Percentiles rank a stretch among this genome's conserved stretches.
phyloP scores from a whole-genome alignment of 495 filamentous ascomycete genomes.

The Annulohypoxylon maeteangense region DNA sequence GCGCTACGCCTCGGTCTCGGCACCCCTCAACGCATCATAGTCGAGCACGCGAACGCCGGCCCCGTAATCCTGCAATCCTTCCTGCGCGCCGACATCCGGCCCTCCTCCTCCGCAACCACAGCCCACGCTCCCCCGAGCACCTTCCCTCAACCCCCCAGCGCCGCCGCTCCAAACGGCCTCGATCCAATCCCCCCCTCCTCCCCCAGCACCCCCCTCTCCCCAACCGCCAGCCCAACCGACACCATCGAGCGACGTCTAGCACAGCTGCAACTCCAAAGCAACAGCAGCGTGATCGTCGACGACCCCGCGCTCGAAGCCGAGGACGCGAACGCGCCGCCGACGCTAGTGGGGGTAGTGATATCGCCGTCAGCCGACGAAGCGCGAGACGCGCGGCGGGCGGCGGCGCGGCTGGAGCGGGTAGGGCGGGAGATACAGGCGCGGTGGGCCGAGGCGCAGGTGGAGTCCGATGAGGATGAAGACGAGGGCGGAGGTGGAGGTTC shows the following conservation, averaged over 20 bases:
- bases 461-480: neutral
- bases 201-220: neutral
- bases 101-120: neutral
- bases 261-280: slow-evolving; percentile 28
- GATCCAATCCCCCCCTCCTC: neutral
- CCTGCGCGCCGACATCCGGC: slow-evolving; percentile 38
- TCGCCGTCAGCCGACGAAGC: slow-evolving; percentile 42
- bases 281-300: slow-evolving; percentile 7
- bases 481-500: neutral
- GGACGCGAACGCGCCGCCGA: slow-evolving; percentile 41
- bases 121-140: neutral
- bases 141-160: slow-evolving; percentile 8
- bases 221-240: slow-evolving; percentile 6
- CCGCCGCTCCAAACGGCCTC: neutral
- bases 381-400: slow-evolving; percentile 48
- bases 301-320: slow-evolving; percentile 10
- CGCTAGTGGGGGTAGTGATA: slow-evolving; percentile 50
- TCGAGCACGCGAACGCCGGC: slow-evolving; percentile 50
- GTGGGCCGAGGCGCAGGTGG: slow-evolving; percentile 34
- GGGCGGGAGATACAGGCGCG: slow-evolving; percentile 50
- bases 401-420: slow-evolving; percentile 49
- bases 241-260: slow-evolving; percentile 26
- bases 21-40: slow-evolving; percentile 52
- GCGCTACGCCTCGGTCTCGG: slow-evolving; percentile 53
- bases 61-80: slow-evolving; percentile 53